Conservation (phyloP, 331 rosid species). For the Cucumis variabilis region DNA sequence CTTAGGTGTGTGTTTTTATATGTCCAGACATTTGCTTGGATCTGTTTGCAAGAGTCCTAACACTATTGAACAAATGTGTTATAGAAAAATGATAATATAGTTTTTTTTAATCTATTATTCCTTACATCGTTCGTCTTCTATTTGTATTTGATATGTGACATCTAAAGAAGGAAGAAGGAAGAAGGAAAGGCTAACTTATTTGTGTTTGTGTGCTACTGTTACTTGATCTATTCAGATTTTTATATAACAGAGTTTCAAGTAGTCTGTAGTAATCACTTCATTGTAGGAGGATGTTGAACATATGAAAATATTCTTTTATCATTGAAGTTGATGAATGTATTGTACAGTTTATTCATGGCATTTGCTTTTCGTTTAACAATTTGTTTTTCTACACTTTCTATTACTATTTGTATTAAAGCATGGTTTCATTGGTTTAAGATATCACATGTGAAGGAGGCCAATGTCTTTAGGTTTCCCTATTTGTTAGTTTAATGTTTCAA, state of each 20-base stretch:
- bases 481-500: not conserved
- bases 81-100: not conserved
- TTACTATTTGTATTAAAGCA: not conserved
- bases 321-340: not conserved
- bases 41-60: conserved; percentile 82
- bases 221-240: not conserved
- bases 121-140: not conserved
- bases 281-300: not conserved
- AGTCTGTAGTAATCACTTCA: not conserved
- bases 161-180: too few relatives aligned
- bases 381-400: not conserved
- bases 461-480: not conserved
- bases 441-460: not conserved
- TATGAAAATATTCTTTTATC: not conserved
- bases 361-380: not conserved
- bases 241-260: not conserved
- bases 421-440: not conserved
- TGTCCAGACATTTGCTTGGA: too few relatives aligned
- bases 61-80: conserved; percentile 83
- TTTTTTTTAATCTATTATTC: not conserved
- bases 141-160: not conserved
- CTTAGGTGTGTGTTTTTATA: too few relatives aligned
- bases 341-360: not conserved
- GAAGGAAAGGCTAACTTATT: not conserved
- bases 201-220: conserved; percentile 1